Base-by-base conservation (phyloP, 2,329 filamentous ascomycete genomes). In the Escovopsis sp. region DNA sequence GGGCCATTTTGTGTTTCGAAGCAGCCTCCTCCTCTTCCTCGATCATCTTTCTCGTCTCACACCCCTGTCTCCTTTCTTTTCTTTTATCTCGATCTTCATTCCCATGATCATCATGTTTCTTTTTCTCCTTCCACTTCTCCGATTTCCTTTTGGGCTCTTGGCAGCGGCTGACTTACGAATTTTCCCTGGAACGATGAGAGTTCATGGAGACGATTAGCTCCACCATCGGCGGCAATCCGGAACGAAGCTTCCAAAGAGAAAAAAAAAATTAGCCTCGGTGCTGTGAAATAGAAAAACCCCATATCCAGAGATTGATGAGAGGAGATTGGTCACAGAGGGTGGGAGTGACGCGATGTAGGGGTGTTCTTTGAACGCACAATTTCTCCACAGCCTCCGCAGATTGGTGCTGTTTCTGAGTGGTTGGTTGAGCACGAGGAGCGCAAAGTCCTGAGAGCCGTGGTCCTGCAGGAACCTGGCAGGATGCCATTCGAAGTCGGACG, bases 171-270 rank as follows among this genome's bases (percentile, higher is more conserved):
- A 56, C 63, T 43, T 51, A 69, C 67, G 46, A 64, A 66, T 49
- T 64, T 64, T 31, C 59, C 61, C 33, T 58, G 57, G 37, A 63
- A 64, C 0, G 61, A 62, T 2, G 61, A 64, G 13, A 68, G 58
- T 29, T 68, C 56, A 43, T 68, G 63, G 60, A 95, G 70, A 32
- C 76, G 72, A 55, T 96, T 94, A 37, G 88, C 88, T 20, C 87
- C 91, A 42, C 88, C 91, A 63, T 98, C 91, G 25, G 87, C 91
- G 44, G 87, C 94, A 41, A 96, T 70, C 20, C 73, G 74, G 46
- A 79, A 71, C 16, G 63, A 65, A 40, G 83, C 80, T 84, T 25
- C 12, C 24, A 30, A 8, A 11, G 27, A 27, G 9, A 27, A 27
- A 9, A 27, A 27, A 27, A 30, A 11, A 6, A 3, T 30, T 11